phyloP scores from a whole-genome alignment of 495 filamentous ascomycete genomes.

The Pyronema omphalodes region DNA sequence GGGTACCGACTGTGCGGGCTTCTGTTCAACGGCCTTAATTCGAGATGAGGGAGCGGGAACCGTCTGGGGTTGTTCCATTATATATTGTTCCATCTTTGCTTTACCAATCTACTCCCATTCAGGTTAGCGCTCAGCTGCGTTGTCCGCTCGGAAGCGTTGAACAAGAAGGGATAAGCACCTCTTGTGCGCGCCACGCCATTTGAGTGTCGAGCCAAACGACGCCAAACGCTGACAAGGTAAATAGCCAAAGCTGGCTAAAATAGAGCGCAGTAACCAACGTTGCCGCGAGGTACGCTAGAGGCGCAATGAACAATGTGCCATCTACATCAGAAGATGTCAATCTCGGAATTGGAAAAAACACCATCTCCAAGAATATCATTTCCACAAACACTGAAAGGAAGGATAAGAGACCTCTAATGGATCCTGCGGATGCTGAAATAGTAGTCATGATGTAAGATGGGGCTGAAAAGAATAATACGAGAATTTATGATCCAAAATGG shows the following conservation, averaged over 20 bases:
- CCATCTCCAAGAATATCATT: not conserved
- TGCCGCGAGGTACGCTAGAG: not conserved
- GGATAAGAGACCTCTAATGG: constrained; percentile 1
- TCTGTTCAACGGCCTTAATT: not conserved
- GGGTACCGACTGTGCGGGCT: not conserved
- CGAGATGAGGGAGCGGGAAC: not conserved
- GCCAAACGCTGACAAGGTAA: constrained; percentile 2
- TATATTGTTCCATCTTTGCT: not conserved
- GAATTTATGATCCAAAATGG: too few species aligned
- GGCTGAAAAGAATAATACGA: too few species aligned
- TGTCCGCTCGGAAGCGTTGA: not conserved
- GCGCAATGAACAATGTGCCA: not conserved
- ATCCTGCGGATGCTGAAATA: not conserved
- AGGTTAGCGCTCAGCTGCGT: not conserved
- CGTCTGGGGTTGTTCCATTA: not conserved
- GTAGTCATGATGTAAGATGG: not conserved
- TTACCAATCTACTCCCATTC: not conserved
- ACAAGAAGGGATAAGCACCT: not conserved
- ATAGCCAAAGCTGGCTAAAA: constrained; percentile 3
- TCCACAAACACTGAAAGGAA: not conserved
- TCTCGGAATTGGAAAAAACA: not conserved
- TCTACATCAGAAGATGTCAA: constrained; percentile 1
- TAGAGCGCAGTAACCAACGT: not conserved
- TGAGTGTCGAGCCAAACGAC: constrained; percentile 4
- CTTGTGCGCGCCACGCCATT: constrained; percentile 2